Evolutionary conservation across 768 basidiomycete species (phyloP).

Genomic region (Chalciporus pseudorubinellus): DNA sequence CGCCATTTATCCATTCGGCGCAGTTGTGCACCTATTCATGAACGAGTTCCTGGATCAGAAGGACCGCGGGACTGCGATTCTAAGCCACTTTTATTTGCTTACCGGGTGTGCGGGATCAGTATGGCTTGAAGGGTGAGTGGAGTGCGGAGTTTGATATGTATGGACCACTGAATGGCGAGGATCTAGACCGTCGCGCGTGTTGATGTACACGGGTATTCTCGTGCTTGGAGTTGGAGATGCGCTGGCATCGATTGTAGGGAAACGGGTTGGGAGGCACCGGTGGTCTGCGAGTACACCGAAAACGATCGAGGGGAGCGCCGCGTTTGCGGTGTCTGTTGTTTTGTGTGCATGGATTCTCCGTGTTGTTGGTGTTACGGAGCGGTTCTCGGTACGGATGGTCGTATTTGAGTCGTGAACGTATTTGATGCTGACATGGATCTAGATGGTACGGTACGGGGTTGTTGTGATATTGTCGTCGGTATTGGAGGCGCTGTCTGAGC

Average conservation of each 20-base stretch:
- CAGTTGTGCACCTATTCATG: constrained; percentile 91
- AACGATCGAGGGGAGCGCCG: constrained; percentile 88
- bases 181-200: constrained; percentile 45
- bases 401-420: not conserved
- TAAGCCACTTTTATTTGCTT: constrained; percentile 96
- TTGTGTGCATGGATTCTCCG: constrained; percentile 69
- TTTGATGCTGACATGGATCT: constrained; percentile 23
- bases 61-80: constrained; percentile 92
- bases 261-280: constrained; percentile 70
- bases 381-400: constrained; percentile 66
- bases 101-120: constrained; percentile 92
- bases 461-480: constrained; percentile 65
- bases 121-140: constrained; percentile 90
- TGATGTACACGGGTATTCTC: constrained; percentile 82
- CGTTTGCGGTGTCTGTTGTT: constrained; percentile 73
- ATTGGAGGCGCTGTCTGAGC: constrained; percentile 88
- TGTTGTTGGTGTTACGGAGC: constrained; percentile 62
- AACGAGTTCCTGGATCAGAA: constrained; percentile 95
- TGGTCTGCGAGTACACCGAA: constrained; percentile 87
- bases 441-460: constrained; percentile 66
- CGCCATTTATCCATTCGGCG: constrained; percentile 95
- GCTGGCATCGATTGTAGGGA: constrained; percentile 89
- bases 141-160: not conserved
- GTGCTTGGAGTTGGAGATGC: constrained; percentile 93
- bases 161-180: constrained; percentile 5